These are phyloP conservation scores for Fusarium falciforme DNA, from an alignment of 2,329 filamentous ascomycete species.

Conservation along the genomic window DNA sequence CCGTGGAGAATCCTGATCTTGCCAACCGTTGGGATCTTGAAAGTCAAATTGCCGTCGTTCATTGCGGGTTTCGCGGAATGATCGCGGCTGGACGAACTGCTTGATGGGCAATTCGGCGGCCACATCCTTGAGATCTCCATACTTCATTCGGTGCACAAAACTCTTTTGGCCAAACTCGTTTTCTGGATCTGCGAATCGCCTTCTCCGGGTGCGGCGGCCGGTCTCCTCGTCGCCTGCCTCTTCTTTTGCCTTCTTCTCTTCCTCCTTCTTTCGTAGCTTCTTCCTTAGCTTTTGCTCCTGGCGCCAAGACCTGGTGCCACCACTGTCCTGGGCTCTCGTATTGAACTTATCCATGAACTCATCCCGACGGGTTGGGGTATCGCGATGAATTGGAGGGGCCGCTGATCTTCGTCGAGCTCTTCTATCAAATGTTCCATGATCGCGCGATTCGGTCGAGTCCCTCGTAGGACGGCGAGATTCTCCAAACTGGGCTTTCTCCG, in stretches of 20 bases:
- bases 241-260: constrained; percentile 51
- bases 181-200: constrained; percentile 64
- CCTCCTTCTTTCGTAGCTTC: constrained; percentile 60
- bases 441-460: not conserved
- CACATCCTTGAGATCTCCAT: constrained; percentile 51
- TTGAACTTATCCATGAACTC: constrained; percentile 39
- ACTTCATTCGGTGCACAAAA: constrained; percentile 65
- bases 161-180: constrained; percentile 65
- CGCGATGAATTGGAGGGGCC: constrained; percentile 1
- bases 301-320: constrained; percentile 44
- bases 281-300: constrained; percentile 62
- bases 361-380: constrained; percentile 14
- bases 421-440: not conserved
- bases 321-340: constrained; percentile 41
- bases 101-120: constrained; percentile 41
- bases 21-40: not conserved
- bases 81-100: constrained; percentile 42
- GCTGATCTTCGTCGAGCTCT: not conserved
- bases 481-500: constrained; percentile 51
- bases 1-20: not conserved
- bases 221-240: constrained; percentile 49
- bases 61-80: constrained; percentile 29
- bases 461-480: constrained; percentile 21
- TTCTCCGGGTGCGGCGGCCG: constrained; percentile 58
- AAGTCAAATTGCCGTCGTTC: constrained; percentile 13